Conservation (phyloP, 345 rosid genomes). For the Euphorbia lathyris region DNA sequence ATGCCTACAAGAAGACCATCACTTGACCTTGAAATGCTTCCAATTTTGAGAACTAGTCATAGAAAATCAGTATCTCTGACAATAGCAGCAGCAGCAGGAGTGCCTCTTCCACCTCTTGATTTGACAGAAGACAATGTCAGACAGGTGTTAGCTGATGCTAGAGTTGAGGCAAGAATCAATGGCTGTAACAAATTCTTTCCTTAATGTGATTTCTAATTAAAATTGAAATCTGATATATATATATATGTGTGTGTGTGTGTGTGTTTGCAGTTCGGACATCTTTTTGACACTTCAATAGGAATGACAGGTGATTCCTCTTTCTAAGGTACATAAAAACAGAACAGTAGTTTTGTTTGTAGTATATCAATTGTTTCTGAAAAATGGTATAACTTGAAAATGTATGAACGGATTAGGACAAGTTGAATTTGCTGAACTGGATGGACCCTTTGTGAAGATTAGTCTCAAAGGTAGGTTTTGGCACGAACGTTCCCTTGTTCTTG, state of each 20-base stretch:
- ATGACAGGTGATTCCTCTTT: conserved; percentile 64
- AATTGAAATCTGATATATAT: background rate
- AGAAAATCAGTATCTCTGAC: background rate
- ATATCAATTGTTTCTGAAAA: background rate
- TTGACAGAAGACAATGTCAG: conserved; percentile 79
- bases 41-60: background rate
- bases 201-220: background rate
- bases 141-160: conserved; percentile 66
- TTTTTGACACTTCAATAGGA: conserved; percentile 71
- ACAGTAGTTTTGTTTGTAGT: background rate
- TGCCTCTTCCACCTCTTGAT: conserved; percentile 65
- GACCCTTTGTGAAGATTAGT: conserved; percentile 83
- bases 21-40: conserved; percentile 1
- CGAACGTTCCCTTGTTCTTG: conserved; percentile 65
- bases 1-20: background rate
- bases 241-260: background rate
- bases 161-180: conserved; percentile 63
- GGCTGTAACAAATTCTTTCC: background rate
- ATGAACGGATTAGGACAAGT: conserved; percentile 42
- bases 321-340: conserved; percentile 5
- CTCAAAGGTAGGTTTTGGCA: conserved; percentile 93
- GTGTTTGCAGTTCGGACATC: conserved; percentile 60
- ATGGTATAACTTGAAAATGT: background rate
- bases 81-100: conserved; percentile 47
- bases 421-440: conserved; percentile 84